phyloP scores from a whole-genome alignment of 2,329 filamentous ascomycete species.

The Xylaria arbuscula region DNA sequence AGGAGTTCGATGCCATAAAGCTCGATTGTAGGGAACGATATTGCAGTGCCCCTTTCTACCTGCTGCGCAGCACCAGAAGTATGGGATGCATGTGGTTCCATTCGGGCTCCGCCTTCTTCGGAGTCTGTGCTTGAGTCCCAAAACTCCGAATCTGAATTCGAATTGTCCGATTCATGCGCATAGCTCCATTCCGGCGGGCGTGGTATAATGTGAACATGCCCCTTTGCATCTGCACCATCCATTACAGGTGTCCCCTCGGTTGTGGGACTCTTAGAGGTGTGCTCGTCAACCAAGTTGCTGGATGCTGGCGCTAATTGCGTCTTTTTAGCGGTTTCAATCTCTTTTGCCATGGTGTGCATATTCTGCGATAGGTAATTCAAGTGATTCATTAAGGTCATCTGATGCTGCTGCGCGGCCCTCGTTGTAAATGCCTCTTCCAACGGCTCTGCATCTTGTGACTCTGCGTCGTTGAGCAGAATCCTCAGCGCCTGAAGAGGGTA shows the following conservation, averaged over 20 bases:
- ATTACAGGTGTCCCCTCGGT: slow-evolving; percentile 22
- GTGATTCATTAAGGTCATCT: slow-evolving; percentile 76
- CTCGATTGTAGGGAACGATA: slow-evolving; percentile 82
- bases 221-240: slow-evolving; percentile 58
- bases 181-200: slow-evolving; percentile 80
- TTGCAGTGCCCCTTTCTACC: slow-evolving; percentile 75
- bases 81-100: slow-evolving; percentile 45
- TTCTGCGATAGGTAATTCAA: slow-evolving; percentile 80
- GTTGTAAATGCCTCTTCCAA: slow-evolving; percentile 74
- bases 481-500: slow-evolving; percentile 78
- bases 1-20: slow-evolving; percentile 81
- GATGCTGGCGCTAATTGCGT: slow-evolving; percentile 32
- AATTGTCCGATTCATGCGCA: slow-evolving; percentile 57
- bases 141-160: slow-evolving; percentile 51
- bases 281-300: background rate
- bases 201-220: slow-evolving; percentile 77
- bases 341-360: slow-evolving; percentile 73
- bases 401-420: slow-evolving; percentile 65
- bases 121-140: slow-evolving; percentile 63
- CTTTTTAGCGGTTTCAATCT: slow-evolving; percentile 52
- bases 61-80: slow-evolving; percentile 52
- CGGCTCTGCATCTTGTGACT: slow-evolving; percentile 67
- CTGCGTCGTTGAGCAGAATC: slow-evolving; percentile 73
- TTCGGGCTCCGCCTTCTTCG: slow-evolving; percentile 57
- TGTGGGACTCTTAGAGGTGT: background rate